phyloP scores from a whole-genome alignment of 2,329 filamentous ascomycete genomes.

The Colletotrichum navitas region DNA sequence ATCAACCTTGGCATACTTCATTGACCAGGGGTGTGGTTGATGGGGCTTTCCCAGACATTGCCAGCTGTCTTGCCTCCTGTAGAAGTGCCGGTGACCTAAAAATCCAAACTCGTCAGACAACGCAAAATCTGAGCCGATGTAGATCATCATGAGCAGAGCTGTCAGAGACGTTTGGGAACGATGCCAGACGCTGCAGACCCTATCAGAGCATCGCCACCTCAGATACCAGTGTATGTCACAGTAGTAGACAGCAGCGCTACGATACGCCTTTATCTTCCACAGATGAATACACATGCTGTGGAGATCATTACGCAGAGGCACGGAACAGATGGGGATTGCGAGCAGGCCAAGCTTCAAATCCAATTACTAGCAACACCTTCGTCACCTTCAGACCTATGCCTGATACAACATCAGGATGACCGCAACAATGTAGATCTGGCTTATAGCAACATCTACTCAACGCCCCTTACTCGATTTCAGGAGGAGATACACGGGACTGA shows the following conservation, averaged over 20 bases:
- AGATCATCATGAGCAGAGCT: neutral
- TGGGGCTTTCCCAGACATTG: neutral
- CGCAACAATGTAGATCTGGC: neutral
- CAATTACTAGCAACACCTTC: neutral
- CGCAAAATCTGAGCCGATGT: neutral
- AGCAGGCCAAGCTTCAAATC: neutral
- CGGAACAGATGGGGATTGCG: too few relatives aligned
- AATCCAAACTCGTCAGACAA: neutral
- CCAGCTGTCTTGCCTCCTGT: neutral
- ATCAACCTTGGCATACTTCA: neutral
- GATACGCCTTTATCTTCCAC: neutral
- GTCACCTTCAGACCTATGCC: neutral
- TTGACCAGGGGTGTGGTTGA: neutral
- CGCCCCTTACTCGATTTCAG: neutral
- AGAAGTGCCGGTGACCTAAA: neutral
- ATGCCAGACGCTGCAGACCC: neutral
- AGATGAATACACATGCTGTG: neutral
- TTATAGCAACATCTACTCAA: neutral
- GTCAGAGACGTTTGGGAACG: neutral
- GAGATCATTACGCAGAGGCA: neutral
- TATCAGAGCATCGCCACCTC: neutral
- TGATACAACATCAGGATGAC: neutral
- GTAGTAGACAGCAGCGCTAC: neutral
- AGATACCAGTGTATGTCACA: neutral
- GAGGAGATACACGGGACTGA: neutral